Percentiles rank a stretch among this genome's conserved stretches.
Evolutionary conservation across 2,329 filamentous ascomycete species (phyloP).

Genomic region (Epichloe elymi): DNA sequence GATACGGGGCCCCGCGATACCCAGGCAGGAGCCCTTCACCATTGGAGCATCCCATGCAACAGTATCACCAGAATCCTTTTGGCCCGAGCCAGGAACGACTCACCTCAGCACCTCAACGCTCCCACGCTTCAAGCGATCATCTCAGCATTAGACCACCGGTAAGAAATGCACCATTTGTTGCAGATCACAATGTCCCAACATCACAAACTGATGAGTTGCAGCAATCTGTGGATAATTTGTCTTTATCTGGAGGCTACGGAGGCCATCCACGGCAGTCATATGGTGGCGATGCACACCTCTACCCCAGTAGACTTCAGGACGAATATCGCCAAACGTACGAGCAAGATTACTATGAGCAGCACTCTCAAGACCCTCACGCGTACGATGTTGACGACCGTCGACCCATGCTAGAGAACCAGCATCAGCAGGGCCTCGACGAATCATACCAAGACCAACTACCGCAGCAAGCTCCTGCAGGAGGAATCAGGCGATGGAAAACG

Average conservation of each 20-base stretch:
- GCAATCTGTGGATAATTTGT: conserved; percentile 41
- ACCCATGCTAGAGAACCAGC: conserved; percentile 61
- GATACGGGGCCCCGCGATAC: background rate
- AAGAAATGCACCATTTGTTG: conserved; percentile 3
- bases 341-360: conserved; percentile 40
- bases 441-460: conserved; percentile 20
- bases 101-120: conserved; percentile 21
- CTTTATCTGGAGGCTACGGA: conserved; percentile 27
- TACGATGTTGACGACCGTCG: conserved; percentile 59
- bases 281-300: conserved; percentile 7
- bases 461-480: conserved; percentile 20
- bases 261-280: conserved; percentile 36
- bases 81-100: conserved; percentile 24
- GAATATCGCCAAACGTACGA: conserved; percentile 24
- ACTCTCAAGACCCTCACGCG: conserved; percentile 30
- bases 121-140: conserved; percentile 55
- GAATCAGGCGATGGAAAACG: conserved; percentile 87
- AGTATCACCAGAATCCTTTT: conserved; percentile 2
- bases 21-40: conserved; percentile 1
- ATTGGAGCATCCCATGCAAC: conserved; percentile 2
- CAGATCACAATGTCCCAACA: conserved; percentile 18
- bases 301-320: conserved; percentile 58
- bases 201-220: conserved; percentile 11
- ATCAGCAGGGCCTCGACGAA: conserved; percentile 29
- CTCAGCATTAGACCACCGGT: conserved; percentile 77